Evolutionary conservation across 345 rosid species (phyloP), one percentile per base, ranked within the genome.

Genomic region (Corchorus capsularis): DNA sequence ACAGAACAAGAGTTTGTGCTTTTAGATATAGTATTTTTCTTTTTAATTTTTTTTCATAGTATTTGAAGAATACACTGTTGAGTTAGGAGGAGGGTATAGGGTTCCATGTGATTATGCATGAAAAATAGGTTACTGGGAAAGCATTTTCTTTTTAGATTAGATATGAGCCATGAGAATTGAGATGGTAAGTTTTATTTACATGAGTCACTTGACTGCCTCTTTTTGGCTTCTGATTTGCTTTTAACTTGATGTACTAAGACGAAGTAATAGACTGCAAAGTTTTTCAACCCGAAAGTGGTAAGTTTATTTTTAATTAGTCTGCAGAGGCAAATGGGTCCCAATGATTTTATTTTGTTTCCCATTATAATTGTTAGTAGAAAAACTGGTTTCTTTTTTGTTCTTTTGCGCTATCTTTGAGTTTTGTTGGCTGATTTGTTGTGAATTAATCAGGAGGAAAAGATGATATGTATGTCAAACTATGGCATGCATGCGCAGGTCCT

Each of bases 401-500:
- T 47, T 59, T 59, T 63, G 62, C 22, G 12, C 6, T 57, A 19
- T 20, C 2, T 67, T 46, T 47, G 32, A 14, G 55, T 6, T 39
- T 13, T 22, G 17, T 2, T 49, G 61, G 43, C 32, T 60, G 52
- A 45, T 63, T 49, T 76, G 55, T 49, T 22, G 19, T 62, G 63
- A 71, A 69, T 70, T n/a, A n/a, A n/a, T 59, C 81, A 85, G 85
- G 79, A 39, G 78, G 65, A 54, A 41, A 57, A 67, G 72, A 55
- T 49, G 79, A 80, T 35, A 45, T 83, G 2, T 19, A 74, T 20
- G 14, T 12, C 8, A 71, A 85, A 19, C 86, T 87, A 8, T 91
- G 93, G 94, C 84, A 80, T n/a, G 72, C 82, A 2, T 87, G 90
- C 32, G 94, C 89, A 2, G 94, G 94, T 71, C 82, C 86, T 35